Evolutionary conservation across 2,329 filamentous ascomycete species (phyloP).

Genomic region (Ophiostoma montium): DNA sequence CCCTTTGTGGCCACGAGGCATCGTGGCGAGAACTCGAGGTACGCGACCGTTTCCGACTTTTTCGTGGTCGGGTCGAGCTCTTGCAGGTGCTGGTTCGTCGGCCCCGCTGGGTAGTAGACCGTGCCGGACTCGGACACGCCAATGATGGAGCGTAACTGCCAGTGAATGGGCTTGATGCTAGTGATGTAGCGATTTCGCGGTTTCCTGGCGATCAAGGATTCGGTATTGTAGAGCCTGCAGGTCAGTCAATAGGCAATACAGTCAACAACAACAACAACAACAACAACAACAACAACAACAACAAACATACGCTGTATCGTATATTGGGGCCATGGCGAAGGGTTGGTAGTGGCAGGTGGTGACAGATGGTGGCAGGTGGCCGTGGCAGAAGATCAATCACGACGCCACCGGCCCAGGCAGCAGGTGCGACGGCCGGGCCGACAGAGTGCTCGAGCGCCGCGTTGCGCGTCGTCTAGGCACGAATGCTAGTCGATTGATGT

Average conservation of each 20-base stretch:
- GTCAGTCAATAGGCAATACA: not conserved
- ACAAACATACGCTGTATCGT: not conserved
- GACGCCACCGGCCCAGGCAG: not conserved
- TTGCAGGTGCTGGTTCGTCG: constrained; percentile 50
- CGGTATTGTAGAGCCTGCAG: constrained; percentile 21
- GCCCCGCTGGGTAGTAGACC: constrained; percentile 73
- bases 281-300: not conserved
- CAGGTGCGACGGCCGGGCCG: not conserved
- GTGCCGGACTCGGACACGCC: constrained; percentile 62
- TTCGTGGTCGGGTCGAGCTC: constrained; percentile 53
- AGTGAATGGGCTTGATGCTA: constrained; percentile 55
- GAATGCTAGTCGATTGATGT: too few species aligned
- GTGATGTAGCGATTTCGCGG: constrained; percentile 55
- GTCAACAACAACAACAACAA: not conserved
- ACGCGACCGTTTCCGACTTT: constrained; percentile 59
- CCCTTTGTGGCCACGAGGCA: constrained; percentile 78
- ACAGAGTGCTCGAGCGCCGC: not conserved
- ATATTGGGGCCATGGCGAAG: not conserved
- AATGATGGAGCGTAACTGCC: constrained; percentile 82
- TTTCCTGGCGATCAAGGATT: constrained; percentile 45
- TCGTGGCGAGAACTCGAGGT: constrained; percentile 59
- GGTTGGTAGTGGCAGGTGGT: not conserved
- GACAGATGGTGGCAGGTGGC: too few species aligned
- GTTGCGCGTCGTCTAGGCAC: not conserved
- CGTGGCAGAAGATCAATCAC: too few species aligned